A percentile compares a stretch with the other conserved stretches of the same genome.
Evolutionary conservation across 2,329 filamentous ascomycete genomes (phyloP).

Genomic region (Venturia carpophila): DNA sequence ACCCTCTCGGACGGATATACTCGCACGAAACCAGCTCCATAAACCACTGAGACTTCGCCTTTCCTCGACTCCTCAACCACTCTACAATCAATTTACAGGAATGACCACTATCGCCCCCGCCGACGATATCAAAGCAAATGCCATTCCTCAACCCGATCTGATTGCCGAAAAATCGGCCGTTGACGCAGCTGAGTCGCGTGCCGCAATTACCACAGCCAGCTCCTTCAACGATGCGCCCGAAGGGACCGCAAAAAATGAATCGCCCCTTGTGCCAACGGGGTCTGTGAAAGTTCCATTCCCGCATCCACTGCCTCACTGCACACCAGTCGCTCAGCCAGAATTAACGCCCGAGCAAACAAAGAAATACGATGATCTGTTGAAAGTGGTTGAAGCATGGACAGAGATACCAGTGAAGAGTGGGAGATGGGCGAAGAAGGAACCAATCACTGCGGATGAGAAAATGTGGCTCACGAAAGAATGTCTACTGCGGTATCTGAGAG

Average conservation of each 20-base stretch:
- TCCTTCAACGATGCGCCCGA: slow-evolving; percentile 15
- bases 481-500: slow-evolving; percentile 83
- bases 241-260: slow-evolving; percentile 12
- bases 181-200: slow-evolving; percentile 5
- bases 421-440: slow-evolving; percentile 49
- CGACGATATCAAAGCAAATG: slow-evolving; percentile 1
- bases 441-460: slow-evolving; percentile 70
- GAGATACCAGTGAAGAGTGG: slow-evolving; percentile 57
- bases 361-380: slow-evolving; percentile 75
- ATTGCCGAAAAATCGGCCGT: background rate
- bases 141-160: background rate
- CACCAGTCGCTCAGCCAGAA: slow-evolving; percentile 47
- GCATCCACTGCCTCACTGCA: slow-evolving; percentile 50
- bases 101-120: slow-evolving; percentile 6
- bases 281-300: slow-evolving; percentile 49
- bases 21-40: background rate
- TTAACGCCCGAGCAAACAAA: slow-evolving; percentile 68
- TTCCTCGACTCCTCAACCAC: background rate
- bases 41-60: background rate
- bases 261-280: slow-evolving; percentile 22
- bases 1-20: background rate
- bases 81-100: background rate
- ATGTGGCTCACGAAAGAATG: slow-evolving; percentile 91
- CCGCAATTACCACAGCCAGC: background rate
- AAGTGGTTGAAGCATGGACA: slow-evolving; percentile 62